A percentile compares a stretch with the other conserved stretches of the same genome.
phyloP scores from a whole-genome alignment of 2,329 filamentous ascomycete genomes.

The Fusarium abutilonis region DNA sequence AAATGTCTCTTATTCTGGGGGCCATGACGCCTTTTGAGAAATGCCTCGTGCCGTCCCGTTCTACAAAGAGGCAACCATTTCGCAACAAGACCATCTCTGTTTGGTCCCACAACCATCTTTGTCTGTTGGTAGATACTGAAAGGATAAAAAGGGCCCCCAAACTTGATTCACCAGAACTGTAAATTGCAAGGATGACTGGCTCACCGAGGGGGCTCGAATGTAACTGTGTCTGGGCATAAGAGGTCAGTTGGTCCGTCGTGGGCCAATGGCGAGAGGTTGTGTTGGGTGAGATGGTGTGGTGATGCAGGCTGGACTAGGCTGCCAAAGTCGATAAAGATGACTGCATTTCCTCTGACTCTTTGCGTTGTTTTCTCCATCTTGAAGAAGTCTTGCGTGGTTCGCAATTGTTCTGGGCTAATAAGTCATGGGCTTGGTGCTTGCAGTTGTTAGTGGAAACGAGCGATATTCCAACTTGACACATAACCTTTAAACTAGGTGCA shows the following conservation, averaged over 20 bases:
- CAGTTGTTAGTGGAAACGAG: not conserved
- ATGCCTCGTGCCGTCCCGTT: constrained; percentile 16
- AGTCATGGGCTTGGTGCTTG: not conserved
- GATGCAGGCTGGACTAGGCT: constrained; percentile 40
- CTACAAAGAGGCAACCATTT: constrained; percentile 35
- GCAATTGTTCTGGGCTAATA: constrained; percentile 10
- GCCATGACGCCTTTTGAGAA: constrained; percentile 32
- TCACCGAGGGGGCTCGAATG: not conserved
- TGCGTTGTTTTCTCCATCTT: constrained; percentile 14
- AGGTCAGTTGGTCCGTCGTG: constrained; percentile 23
- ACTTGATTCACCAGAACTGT: constrained; percentile 21
- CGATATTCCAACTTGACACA: not conserved
- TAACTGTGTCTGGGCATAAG: constrained; percentile 1
- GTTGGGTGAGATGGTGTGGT: constrained; percentile 27
- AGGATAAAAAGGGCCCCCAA: constrained; percentile 11
- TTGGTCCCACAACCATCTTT: constrained; percentile 12
- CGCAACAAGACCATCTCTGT: constrained; percentile 2
- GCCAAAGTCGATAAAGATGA: constrained; percentile 33
- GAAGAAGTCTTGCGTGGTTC: constrained; percentile 16
- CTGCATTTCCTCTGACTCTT: constrained; percentile 27
- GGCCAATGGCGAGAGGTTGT: constrained; percentile 28
- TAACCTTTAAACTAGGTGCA: not conserved
- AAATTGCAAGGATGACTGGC: constrained; percentile 13
- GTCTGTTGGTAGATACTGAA: constrained; percentile 1
- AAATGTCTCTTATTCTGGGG: constrained; percentile 3